Base-by-base conservation (phyloP, 352 stramenopile species). In the Phytopythium helicoides region DNA sequence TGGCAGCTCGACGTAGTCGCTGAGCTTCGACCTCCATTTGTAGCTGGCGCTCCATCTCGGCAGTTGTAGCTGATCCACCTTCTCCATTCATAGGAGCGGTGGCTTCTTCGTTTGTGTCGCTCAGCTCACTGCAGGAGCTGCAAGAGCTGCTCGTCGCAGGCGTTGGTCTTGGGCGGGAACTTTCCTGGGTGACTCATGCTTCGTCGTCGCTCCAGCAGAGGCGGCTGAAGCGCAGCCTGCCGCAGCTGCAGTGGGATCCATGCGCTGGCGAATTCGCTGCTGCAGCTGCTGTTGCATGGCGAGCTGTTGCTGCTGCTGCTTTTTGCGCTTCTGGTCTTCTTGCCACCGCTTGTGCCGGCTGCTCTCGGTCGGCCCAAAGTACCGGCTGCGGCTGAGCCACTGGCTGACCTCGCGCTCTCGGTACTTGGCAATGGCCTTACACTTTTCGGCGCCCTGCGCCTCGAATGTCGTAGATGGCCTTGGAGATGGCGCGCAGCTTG, bases 311-410 rank as follows among this genome's bases (percentile, higher is more conserved):
- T 61, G 56, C n/a, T 64, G 60, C 42, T 72, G 60, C 53, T 82
- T 63, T n/a, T 69, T 65, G 37, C 74, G 73, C 58, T 85, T 82
- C 56, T 88, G 73, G 26, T 87, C 71, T 33, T 79, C 67, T 34
- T 89, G 78, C 81, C 81, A 92, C 9, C 79, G 74, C 64, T 86
- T 89, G 57, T 85, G 77, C 0, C 78, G 75, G 62, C 74, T 86
- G 65, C 81, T 90, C 61, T 89, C 76, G 0, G 81, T 92, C 6
- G 81, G 81, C 0, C 81, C 81, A 55, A 89, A 85, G 62, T 92
- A 92, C 28, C 77, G 75, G 70, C 81, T 89, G 10, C 79, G 77
- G n/a, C 60, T 71, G 3, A 88, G 59, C 40, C 75, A 70, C 56
- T 86, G 76, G 45, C 52, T 66, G 48, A 79, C 63, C 46, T 72